Percentiles rank a stretch among this genome's conserved stretches.
Conservation (phyloP, 1,284 basidiomycete species). For the Microbotryum intermedium region DNA sequence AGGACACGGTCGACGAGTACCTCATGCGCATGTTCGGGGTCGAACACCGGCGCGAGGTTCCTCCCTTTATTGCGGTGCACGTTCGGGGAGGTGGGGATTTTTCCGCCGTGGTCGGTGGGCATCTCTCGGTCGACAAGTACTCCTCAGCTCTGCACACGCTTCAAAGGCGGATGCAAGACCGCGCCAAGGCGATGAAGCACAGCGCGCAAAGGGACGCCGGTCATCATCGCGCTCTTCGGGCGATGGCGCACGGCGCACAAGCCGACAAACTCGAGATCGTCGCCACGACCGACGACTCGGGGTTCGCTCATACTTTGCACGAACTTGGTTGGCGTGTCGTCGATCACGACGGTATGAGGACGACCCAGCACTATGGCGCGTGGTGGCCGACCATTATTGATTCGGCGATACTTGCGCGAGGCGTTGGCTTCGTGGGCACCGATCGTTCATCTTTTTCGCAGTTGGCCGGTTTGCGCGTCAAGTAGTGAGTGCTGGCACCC, state of each 20-base stretch:
- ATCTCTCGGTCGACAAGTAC: conserved; percentile 9
- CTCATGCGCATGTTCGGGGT: conserved; percentile 7
- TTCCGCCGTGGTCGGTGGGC: conserved; percentile 6
- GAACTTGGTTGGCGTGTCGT: conserved; percentile 15
- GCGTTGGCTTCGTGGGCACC: conserved; percentile 15
- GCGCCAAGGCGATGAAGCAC: conserved; percentile 5
- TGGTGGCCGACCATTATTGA: conserved; percentile 22
- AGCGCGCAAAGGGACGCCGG: conserved; percentile 5
- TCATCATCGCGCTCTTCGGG: neutral
- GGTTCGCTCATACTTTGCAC: conserved; percentile 2
- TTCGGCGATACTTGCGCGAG: conserved; percentile 10
- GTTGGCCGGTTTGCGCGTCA: conserved; percentile 19
- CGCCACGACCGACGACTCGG: conserved; percentile 19
- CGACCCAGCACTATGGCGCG: conserved; percentile 1
- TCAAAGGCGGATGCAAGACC: conserved; percentile 13
- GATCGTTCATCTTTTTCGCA: conserved; percentile 15
- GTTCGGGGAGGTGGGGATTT: conserved; percentile 17
- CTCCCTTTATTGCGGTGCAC: conserved; percentile 17
- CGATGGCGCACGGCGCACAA: too few species aligned
- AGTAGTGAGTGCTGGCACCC: too few species aligned
- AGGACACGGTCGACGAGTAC: conserved; percentile 9
- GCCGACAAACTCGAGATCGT: conserved; percentile 5
- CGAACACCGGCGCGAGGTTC: neutral
- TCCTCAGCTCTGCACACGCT: conserved; percentile 8
- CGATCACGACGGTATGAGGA: conserved; percentile 12